A percentile compares a stretch with the other conserved stretches of the same genome.
Evolutionary conservation across 1,139 yeast species (phyloP).

Genomic region (Suhomyces terraborum): DNA sequence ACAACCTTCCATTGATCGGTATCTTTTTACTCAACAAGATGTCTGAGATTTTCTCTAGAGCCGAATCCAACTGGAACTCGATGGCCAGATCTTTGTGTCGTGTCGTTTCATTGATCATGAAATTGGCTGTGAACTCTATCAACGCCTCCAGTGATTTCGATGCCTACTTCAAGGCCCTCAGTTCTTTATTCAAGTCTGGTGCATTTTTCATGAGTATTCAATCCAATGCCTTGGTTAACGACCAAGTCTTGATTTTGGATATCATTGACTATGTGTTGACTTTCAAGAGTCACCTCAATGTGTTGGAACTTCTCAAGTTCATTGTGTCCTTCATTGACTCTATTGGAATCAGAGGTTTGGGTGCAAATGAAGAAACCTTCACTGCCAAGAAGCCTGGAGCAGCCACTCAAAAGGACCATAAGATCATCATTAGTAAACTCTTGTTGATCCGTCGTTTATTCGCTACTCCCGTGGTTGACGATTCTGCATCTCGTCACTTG

Average conservation of each 20-base stretch:
- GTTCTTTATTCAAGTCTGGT: constrained; percentile 41
- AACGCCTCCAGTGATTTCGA: constrained; percentile 25
- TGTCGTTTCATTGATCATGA: constrained; percentile 53
- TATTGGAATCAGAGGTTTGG: constrained; percentile 57
- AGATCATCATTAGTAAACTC: constrained; percentile 57
- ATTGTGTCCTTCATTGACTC: constrained; percentile 49
- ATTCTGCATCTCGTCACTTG: constrained; percentile 38
- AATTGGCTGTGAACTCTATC: constrained; percentile 38
- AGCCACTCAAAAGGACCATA: constrained; percentile 47
- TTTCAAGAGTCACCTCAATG: constrained; percentile 42
- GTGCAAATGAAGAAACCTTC: constrained; percentile 40
- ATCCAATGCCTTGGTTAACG: constrained; percentile 52
- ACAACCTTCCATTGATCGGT: constrained; percentile 53
- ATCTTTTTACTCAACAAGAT: constrained; percentile 49
- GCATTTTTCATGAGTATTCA: constrained; percentile 51
- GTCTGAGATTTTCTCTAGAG: constrained; percentile 49
- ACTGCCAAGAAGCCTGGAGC: constrained; percentile 32
- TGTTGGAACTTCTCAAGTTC: constrained; percentile 39
- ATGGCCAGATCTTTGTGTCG: constrained; percentile 67
- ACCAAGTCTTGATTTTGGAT: constrained; percentile 61
- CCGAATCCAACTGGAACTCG: constrained; percentile 60
- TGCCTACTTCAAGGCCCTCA: constrained; percentile 35
- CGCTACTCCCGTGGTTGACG: constrained; percentile 45
- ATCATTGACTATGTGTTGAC: constrained; percentile 56
- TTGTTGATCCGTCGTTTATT: constrained; percentile 61